phyloP scores from a whole-genome alignment of 2,329 filamentous ascomycete species.

The Paecilomyces fulvus region DNA sequence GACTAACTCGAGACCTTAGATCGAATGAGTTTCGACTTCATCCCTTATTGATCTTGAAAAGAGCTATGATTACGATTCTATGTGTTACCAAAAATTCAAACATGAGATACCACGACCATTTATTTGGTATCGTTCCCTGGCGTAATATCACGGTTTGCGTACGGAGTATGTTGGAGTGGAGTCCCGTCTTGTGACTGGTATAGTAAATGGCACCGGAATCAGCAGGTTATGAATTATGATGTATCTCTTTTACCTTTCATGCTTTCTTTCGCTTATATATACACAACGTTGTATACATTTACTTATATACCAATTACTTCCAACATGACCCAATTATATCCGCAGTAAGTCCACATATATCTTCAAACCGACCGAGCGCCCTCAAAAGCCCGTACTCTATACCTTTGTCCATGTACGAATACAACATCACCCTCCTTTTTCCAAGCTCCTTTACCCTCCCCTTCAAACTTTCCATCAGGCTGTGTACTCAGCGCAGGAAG shows the following conservation, averaged over 20 bases:
- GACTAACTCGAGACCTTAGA: conserved; percentile 3
- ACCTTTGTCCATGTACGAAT: background rate
- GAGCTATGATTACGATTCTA: background rate
- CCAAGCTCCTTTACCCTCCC: background rate
- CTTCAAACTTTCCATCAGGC: background rate
- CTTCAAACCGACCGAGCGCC: background rate
- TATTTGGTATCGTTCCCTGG: background rate
- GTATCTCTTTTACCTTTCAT: background rate
- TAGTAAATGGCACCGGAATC: background rate
- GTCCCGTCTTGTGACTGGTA: background rate
- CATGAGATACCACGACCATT: background rate
- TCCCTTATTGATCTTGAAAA: conserved; percentile 3
- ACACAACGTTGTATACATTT: background rate
- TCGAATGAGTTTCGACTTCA: conserved; percentile 10
- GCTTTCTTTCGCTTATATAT: background rate
- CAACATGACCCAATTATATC: background rate
- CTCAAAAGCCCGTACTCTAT: background rate
- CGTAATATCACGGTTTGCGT: background rate
- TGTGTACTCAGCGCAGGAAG: background rate
- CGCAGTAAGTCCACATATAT: background rate
- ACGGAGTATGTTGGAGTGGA: background rate
- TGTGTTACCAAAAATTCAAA: background rate
- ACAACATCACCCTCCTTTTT: background rate
- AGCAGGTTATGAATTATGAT: background rate
- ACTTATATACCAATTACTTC: background rate